Evolutionary conservation across 495 filamentous ascomycete species (phyloP), one percentile per base, ranked within the genome.

Genomic region (Rusavskia elegans): DNA sequence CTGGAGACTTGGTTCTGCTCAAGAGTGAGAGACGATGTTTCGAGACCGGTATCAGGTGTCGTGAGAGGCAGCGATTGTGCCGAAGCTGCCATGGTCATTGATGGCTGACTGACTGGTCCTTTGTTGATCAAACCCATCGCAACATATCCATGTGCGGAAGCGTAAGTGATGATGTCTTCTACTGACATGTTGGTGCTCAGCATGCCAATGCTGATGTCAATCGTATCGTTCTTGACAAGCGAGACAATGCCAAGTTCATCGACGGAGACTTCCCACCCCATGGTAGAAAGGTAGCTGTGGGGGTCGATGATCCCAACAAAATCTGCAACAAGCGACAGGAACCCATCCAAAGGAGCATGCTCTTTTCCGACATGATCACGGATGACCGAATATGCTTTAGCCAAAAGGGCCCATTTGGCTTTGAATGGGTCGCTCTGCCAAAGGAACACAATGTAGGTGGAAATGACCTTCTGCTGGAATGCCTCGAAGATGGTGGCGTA

Each of bases 351-450:
- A 23, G 67, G 59, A 7, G 64, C 65, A 30, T 63, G 57, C 7
- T 59, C 45, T 45, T 65, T 66, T 50, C 69, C 68, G 35, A 67
- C 49, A 29, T 21, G 46, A 52, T 76, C 72, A 36, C 75, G 73
- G 45, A 77, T 64, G n/a, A 58, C 55, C 36, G 73, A 72, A 58
- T 71, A 77, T 14, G 71, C 65, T 56, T 68, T 67, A 10, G 72
- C 72, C 29, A 76, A 49, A 29, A 77, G 60, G 30, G 58, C 58
- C 75, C 75, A 77, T 49, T 72, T 68, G 7, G 63, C 58, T 48
- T 76, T 71, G 55, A 66, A 68, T 10, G 59, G 61, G 40, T 77
- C 71, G 2, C 58, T 46, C 38, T 64, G 51, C 73, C 74, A 78
- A 45, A 76, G 57, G 9, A 48, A 21, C n/a, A 53, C 64, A 29